Base-by-base conservation (phyloP, 345 rosid species). In the Erysimum cheiranthoides region DNA sequence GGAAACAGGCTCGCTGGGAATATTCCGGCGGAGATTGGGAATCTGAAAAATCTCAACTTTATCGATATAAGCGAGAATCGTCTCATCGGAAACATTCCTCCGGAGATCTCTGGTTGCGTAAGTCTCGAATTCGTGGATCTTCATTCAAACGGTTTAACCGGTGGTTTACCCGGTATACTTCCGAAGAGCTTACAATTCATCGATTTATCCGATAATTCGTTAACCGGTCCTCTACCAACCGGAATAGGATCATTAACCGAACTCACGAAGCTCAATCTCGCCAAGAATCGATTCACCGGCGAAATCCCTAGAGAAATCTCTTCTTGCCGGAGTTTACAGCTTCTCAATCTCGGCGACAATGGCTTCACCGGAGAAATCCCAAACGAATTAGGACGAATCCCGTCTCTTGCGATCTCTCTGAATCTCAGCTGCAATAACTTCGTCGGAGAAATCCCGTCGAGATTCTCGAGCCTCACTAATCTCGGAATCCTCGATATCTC, bases 361-460 rank as follows among this genome's bases (percentile, higher is more conserved):
- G 72, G 60, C 16, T 84, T 94, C 83, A 87, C 83, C 6, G 97
- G 97, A 17, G 86, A 85, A 30, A 88, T 92, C n/a, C 98, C 98
- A 0, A 83, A 82, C 79, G 96, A 89, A 32, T 28, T 94, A 16
- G 97, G 96, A 53, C 86, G 82, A 51, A 80, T 92, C 77, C 83
- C 95, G 14, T 79, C 91, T 1, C 90, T 94, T 11, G 96, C 89
- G 61, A 92, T 94, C 50, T 82, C 97, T 83, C 87, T 94, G 53
- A 94, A 94, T 42, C 96, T 94, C 32, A 94, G 98, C 86, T 85
- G 82, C 70, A 94, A 90, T 59, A 83, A 78, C 27, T 84, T 94
- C 78, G 78, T 86, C 10, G 93, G 97, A 42, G 78, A 69, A 67
- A 88, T 94, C 62, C 98, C 98, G 17, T 63, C 86, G 2, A 79